A percentile compares a stretch with the other conserved stretches of the same genome.
phyloP scores from a whole-genome alignment of 179 eudicot genomes.

The Actinidia polygama region DNA sequence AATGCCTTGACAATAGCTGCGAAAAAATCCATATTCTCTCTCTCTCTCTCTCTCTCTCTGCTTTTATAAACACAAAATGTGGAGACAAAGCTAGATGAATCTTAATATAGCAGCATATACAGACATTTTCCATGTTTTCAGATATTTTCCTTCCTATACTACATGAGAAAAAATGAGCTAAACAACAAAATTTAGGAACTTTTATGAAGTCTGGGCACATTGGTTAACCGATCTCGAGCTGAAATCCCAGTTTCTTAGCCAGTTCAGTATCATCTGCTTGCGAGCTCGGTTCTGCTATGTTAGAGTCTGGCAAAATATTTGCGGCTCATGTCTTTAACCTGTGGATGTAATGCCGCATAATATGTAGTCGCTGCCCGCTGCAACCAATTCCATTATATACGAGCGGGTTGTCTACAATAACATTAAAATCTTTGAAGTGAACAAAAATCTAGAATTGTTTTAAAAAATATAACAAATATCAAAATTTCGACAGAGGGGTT shows the following conservation, averaged over 20 bases:
- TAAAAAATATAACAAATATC: neutral
- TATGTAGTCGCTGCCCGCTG: constrained; percentile 51
- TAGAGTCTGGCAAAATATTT: constrained; percentile 32
- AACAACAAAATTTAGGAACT: neutral
- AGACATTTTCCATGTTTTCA: no score
- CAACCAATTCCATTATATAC: constrained; percentile 4
- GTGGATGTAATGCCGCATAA: constrained; percentile 42
- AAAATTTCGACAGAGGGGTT: no score
- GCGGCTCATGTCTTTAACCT: constrained; percentile 30
- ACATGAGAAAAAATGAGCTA: neutral
- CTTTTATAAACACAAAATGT: no score
- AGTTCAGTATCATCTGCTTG: constrained; percentile 27
- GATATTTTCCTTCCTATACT: no score
- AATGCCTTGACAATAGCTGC: no score
- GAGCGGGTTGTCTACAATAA: neutral
- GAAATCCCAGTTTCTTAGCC: constrained; percentile 36
- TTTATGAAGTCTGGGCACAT: neutral
- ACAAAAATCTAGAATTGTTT: neutral
- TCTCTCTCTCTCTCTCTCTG: no score
- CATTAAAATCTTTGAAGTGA: neutral
- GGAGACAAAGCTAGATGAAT: no score
- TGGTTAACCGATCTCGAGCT: constrained; percentile 26
- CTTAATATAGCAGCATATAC: no score
- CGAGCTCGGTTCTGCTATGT: constrained; percentile 25
- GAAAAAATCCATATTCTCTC: no score